A percentile compares a stretch with the other conserved stretches of the same genome.
These are phyloP conservation scores for Lablab purpureus DNA, from an alignment of 306 rosid species.

Conservation along the genomic window DNA sequence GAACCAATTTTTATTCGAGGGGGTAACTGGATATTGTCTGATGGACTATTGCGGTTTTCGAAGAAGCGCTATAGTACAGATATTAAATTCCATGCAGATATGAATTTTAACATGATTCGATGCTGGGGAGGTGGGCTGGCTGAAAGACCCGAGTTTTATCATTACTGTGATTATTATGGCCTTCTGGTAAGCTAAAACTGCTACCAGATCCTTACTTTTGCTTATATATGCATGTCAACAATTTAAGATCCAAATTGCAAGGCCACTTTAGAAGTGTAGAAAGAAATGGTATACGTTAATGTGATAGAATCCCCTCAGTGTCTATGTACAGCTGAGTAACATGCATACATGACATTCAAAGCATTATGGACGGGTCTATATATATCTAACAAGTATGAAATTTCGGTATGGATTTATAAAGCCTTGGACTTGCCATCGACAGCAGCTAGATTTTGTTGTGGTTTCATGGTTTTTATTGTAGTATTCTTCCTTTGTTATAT, in stretches of 20 bases:
- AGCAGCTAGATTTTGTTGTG: background rate
- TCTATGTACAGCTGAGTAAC: too few species aligned
- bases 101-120: conserved; percentile 97
- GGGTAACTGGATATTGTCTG: conserved; percentile 97
- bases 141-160: conserved; percentile 94
- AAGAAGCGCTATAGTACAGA: conserved; percentile 85
- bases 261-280: background rate
- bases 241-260: background rate
- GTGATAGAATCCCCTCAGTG: too few species aligned
- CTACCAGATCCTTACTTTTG: conserved; percentile 21
- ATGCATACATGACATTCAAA: background rate
- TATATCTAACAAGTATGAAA: too few species aligned
- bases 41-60: conserved; percentile 89
- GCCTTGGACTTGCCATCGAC: background rate
- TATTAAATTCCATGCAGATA: conserved; percentile 91
- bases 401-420: background rate
- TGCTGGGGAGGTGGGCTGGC: conserved; percentile 99
- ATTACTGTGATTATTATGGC: conserved; percentile 89
- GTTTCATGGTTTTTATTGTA: background rate
- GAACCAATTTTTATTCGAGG: conserved; percentile 90
- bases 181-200: conserved; percentile 72
- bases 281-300: too few species aligned
- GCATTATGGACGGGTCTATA: too few species aligned
- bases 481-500: background rate
- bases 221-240: background rate